Evolutionary conservation across 305 asterid genomes (phyloP).

Genomic region (Rubia balearica): DNA sequence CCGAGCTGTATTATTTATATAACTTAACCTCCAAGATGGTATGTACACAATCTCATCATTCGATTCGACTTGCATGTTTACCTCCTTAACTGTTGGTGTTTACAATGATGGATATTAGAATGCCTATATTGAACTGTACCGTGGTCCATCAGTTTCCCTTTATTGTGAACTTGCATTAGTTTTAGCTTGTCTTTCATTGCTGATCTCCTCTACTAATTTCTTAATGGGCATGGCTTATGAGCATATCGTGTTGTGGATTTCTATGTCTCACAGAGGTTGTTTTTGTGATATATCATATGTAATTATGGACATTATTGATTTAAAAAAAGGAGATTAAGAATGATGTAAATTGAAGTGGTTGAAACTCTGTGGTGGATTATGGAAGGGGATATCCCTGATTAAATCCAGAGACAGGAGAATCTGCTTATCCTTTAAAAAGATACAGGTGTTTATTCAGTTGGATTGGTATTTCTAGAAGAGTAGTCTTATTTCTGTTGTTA

Average conservation of each 20-base stretch:
- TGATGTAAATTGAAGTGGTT: neutral
- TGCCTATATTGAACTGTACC: too few species aligned
- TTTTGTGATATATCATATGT: neutral
- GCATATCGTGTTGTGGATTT: neutral
- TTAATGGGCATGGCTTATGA: neutral
- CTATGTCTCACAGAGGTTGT: neutral
- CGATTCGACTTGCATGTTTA: neutral
- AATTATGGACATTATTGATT: neutral
- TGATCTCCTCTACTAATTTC: neutral
- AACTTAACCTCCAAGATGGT: constrained; percentile 15
- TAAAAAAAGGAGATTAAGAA: neutral
- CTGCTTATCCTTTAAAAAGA: too few species aligned
- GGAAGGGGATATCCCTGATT: neutral
- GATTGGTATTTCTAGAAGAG: too few species aligned
- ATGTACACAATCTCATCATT: neutral
- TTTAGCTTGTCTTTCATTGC: neutral
- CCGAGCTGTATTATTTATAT: neutral
- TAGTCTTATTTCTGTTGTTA: neutral
- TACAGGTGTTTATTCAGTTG: too few species aligned
- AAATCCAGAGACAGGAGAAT: too few species aligned
- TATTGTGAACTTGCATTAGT: neutral
- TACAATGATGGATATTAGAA: too few species aligned
- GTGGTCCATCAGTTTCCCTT: too few species aligned
- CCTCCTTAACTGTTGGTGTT: too few species aligned
- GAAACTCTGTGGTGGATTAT: neutral